Base-by-base conservation (phyloP, 345 rosid genomes). In the Bruguiera gymnorhiza region DNA sequence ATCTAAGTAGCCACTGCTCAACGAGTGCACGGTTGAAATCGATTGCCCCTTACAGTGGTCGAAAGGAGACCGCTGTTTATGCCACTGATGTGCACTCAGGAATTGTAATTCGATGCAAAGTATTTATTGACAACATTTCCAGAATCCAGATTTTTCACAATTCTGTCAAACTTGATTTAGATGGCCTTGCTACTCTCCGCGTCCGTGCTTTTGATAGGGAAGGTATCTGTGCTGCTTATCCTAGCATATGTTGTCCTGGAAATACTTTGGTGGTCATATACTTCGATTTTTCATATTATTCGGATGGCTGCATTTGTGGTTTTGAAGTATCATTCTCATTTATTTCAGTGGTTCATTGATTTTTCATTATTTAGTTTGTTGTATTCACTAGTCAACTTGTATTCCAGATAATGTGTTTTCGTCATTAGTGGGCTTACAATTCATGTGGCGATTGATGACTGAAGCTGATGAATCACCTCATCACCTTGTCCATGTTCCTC, bases 61-160 rank as follows among this genome's bases (percentile, higher is more conserved):
- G 96, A 72, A 91, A 89, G 75, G 98, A 93, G 76, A 93, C 97
- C 37, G 96, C 98, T 2, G 88, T 93, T 71, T 93, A 91, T 79
- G 97, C 98, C 63, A 84, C 93, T 69, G 98, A 93, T 73, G 69
- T 79, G 29, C 75, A 81, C 52, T 88, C 94, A 0, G 98, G 97
- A 74, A 81, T 80, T 76, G 93, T 93, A 67, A 88, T 93, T 77
- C 98, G 97, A 58, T 93, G 98, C 89, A 93, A 91, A 76, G 97
- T 93, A 63, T 93, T 93, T 63, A 89, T 93, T 75, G 98, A 93
- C 78, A 91, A 77, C 58, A 84, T 93, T 76, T 88, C 93, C 27
- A 84, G 97, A 80, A 86, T 93, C 53, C 96, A 88, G 86, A 93
- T 93, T 71, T 93, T 91, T 81, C 98, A 93, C 69, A 91, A 84